Evolutionary conservation across 495 filamentous ascomycete species (phyloP).

Genomic region (Penicillium argentinense): DNA sequence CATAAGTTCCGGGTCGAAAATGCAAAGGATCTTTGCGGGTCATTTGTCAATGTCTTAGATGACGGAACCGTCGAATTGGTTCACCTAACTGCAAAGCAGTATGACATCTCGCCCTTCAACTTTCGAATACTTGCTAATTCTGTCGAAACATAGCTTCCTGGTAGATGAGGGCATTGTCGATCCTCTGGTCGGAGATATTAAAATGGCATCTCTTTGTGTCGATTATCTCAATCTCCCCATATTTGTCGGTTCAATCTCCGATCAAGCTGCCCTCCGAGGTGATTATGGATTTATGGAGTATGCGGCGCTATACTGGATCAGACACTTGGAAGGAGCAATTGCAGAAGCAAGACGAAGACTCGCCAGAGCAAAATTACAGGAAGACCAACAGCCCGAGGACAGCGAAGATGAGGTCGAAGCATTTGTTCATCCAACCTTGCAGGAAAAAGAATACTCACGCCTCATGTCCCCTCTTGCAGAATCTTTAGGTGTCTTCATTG

Average conservation of each 20-base stretch:
- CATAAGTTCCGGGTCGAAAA: not conserved
- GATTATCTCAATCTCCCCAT: conserved; percentile 2
- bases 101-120: not conserved
- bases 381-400: not conserved
- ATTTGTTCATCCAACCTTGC: not conserved
- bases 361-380: not conserved
- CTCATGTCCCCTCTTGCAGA: not conserved
- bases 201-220: conserved; percentile 3
- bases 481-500: not conserved
- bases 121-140: too few species aligned
- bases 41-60: not conserved
- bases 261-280: not conserved
- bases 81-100: conserved; percentile 5
- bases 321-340: not conserved
- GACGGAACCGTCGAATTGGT: conserved; percentile 3
- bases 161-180: conserved; percentile 2
- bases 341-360: not conserved
- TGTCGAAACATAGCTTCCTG: conserved; percentile 1
- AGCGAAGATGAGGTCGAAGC: not conserved
- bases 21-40: conserved; percentile 4
- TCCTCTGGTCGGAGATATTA: not conserved
- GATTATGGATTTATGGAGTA: conserved; percentile 6
- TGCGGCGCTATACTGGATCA: conserved; percentile 1
- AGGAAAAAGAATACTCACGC: not conserved
- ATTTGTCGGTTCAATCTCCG: not conserved